Percentiles rank a stretch among this genome's conserved stretches.
Conservation (phyloP, 371 early-diverging fungal genomes). For the Mortierella sp. region DNA sequence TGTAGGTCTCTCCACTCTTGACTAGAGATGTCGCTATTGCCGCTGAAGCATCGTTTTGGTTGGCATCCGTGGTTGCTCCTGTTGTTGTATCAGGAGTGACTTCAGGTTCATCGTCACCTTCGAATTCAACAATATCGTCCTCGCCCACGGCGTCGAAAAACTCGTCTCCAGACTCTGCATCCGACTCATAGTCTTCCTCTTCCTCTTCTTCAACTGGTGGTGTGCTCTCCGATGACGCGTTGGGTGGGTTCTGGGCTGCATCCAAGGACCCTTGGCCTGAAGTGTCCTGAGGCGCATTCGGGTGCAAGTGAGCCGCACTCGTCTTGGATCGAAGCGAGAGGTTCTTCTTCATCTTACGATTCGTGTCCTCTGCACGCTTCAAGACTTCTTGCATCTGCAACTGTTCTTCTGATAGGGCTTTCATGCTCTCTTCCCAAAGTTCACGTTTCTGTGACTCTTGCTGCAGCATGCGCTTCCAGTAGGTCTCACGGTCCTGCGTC, state of each 20-base stretch:
- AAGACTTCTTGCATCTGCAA: constrained; percentile 52
- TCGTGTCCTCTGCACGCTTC: constrained; percentile 49
- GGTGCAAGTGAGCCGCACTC: constrained; percentile 17
- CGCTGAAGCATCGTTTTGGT: not conserved
- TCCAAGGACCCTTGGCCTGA: not conserved
- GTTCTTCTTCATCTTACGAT: constrained; percentile 53
- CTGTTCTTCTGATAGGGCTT: constrained; percentile 57
- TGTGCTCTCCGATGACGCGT: not conserved
- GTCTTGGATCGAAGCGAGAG: constrained; percentile 41
- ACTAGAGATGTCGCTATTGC: not conserved
- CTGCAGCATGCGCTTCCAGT: constrained; percentile 58
- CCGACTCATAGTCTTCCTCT: constrained; percentile 58
- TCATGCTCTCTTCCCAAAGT: constrained; percentile 62
- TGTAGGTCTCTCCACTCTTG: constrained; percentile 28
- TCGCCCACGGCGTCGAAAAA: constrained; percentile 57
- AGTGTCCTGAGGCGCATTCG: constrained; percentile 7
- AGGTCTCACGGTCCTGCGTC: constrained; percentile 60
- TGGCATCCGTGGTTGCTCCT: too few species aligned
- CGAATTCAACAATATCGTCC: constrained; percentile 50
- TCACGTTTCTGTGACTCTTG: constrained; percentile 60
- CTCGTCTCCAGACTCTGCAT: constrained; percentile 75
- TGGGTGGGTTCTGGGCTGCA: not conserved
- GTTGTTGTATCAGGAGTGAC: too few species aligned
- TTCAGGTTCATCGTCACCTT: constrained; percentile 13
- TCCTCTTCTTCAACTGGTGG: constrained; percentile 10